Conservation (phyloP, 495 filamentous ascomycete species). For the Aspergillus avenaceus region DNA sequence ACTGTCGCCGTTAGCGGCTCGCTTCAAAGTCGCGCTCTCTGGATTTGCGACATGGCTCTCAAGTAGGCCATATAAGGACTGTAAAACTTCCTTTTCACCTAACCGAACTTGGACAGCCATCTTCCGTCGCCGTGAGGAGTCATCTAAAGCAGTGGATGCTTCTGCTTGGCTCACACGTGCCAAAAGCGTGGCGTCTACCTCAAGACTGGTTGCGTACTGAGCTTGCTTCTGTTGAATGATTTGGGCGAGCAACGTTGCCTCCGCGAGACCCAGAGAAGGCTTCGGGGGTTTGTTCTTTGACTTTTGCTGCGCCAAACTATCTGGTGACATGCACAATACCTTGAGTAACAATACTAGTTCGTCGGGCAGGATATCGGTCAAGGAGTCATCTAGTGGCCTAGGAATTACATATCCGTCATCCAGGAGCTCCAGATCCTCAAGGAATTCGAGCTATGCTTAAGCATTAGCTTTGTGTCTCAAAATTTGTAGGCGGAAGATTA, state of each 20-base stretch:
- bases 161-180: constrained; percentile 18
- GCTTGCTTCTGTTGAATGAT: constrained; percentile 24
- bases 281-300: constrained; percentile 48
- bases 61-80: constrained; percentile 40
- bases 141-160: constrained; percentile 19
- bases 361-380: constrained; percentile 36
- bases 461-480: constrained; percentile 4
- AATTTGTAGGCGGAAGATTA: constrained; percentile 7
- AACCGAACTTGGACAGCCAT: constrained; percentile 76
- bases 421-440: constrained; percentile 46
- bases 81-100: constrained; percentile 76
- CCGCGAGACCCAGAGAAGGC: constrained; percentile 21
- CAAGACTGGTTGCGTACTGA: constrained; percentile 60
- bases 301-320: constrained; percentile 31
- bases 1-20: constrained; percentile 18
- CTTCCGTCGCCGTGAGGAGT: constrained; percentile 34
- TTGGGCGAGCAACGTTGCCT: constrained; percentile 29
- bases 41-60: constrained; percentile 12
- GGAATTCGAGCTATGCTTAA: constrained; percentile 34
- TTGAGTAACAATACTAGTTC: constrained; percentile 50
- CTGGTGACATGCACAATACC: constrained; percentile 38
- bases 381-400: constrained; percentile 29
- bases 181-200: constrained; percentile 58
- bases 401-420: constrained; percentile 55
- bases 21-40: constrained; percentile 9